These are phyloP conservation scores for Onygenales sp. DNA, from an alignment of 2,329 filamentous ascomycete species.

Conservation along the genomic window DNA sequence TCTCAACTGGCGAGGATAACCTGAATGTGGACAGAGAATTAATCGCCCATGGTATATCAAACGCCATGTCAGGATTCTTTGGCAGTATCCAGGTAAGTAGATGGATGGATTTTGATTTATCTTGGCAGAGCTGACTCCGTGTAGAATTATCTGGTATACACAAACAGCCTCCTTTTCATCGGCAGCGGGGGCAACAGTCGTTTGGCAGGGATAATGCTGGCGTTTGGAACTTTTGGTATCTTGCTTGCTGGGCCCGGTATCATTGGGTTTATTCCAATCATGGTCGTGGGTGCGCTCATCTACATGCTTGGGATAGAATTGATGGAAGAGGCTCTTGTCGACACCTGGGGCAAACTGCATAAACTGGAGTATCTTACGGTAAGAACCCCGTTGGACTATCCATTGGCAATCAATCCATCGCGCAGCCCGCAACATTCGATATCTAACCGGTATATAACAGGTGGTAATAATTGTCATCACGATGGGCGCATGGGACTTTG, in stretches of 20 bases:
- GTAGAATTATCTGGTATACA: constrained; percentile 94
- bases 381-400: constrained; percentile 18
- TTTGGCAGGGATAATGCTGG: constrained; percentile 76
- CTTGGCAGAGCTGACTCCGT: background rate
- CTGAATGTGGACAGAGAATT: constrained; percentile 84
- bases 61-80: constrained; percentile 73
- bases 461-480: constrained; percentile 82
- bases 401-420: background rate
- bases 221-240: constrained; percentile 66
- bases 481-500: constrained; percentile 96
- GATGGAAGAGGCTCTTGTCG: constrained; percentile 76
- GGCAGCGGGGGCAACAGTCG: constrained; percentile 81
- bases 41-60: constrained; percentile 86
- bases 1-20: constrained; percentile 86
- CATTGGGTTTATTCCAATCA: constrained; percentile 90
- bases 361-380: constrained; percentile 80
- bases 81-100: constrained; percentile 67
- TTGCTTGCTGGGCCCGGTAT: constrained; percentile 78
- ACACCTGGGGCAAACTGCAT: constrained; percentile 81
- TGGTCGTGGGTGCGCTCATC: constrained; percentile 92
- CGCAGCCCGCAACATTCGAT: background rate
- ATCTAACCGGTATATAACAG: constrained; percentile 24
- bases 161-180: constrained; percentile 96
- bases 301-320: constrained; percentile 92
- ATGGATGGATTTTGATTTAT: background rate